Percentiles rank a stretch among this genome's conserved stretches.
Conservation (phyloP, 2,329 filamentous ascomycete genomes). For the Teratosphaeria destructans region DNA sequence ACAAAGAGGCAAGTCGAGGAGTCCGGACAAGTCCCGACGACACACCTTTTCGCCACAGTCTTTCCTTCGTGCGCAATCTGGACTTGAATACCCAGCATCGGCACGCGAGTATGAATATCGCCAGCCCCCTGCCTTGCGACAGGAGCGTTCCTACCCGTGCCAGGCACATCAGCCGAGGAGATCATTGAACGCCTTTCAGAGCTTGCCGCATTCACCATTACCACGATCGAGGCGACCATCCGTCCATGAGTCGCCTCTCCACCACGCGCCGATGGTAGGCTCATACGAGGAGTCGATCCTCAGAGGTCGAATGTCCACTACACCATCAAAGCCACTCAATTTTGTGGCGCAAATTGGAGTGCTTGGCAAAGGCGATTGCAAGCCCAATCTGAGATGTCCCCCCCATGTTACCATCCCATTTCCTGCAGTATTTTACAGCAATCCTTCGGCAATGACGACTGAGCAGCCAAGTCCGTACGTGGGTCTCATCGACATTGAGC, state of each 20-base stretch:
- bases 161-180: conserved; percentile 71
- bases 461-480: conserved; percentile 95
- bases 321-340: conserved; percentile 80
- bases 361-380: conserved; percentile 79
- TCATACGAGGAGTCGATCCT: conserved; percentile 97
- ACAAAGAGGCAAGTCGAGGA: conserved; percentile 28
- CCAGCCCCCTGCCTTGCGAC: conserved; percentile 38
- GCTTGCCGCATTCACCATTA: conserved; percentile 34
- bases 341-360: conserved; percentile 95
- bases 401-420: conserved; percentile 85
- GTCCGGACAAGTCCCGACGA: conserved; percentile 47
- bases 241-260: conserved; percentile 67
- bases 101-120: conserved; percentile 10
- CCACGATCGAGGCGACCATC: conserved; percentile 56
- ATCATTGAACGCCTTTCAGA: conserved; percentile 54
- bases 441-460: conserved; percentile 58
- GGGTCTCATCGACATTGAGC: conserved; percentile 82
- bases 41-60: conserved; percentile 61
- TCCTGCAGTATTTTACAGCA: conserved; percentile 92
- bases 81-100: conserved; percentile 24
- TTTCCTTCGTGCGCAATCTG: conserved; percentile 41
- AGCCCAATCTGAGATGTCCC: conserved; percentile 72
- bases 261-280: conserved; percentile 91
- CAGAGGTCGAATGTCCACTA: conserved; percentile 91
- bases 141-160: conserved; percentile 54